Evolutionary conservation across 768 basidiomycete genomes (phyloP), one percentile per base, ranked within the genome.

Genomic region (Amanita thiersii): DNA sequence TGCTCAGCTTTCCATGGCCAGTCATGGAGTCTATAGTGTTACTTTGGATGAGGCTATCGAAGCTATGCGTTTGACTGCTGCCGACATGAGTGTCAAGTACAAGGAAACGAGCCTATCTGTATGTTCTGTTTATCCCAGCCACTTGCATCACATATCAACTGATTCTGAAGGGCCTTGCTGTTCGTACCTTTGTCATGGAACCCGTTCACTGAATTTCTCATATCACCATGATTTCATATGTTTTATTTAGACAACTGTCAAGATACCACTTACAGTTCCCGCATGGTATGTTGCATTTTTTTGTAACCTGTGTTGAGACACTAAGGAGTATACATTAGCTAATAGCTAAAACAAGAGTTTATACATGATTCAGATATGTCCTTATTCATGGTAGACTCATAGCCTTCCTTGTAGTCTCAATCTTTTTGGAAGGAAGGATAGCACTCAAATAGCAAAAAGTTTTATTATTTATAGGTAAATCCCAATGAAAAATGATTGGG

Each of bases 61-160:
- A 59, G 91, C 92, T 3, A 94, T 94, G 89, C 72, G 88, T 17
- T 57, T 94, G 36, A 96, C 91, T 4, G 92, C 93, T 19, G 70
- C 75, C n/a, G 88, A 92, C 58, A 94, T 94, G 90, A 90, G 87
- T 47, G 75, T 85, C 50, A 90, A 92, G 59, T 93, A 94, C 59
- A 96, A 94, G 57, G 92, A 97, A 62, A 97, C 92, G 0, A 89
- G 86, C 60, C 74, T 97, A 49, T 89, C 88, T 29, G 90, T 86
- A 54, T 49, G 81, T 63, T 23, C 24, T 14, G 45, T 43, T 48
- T 24, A 32, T 26, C 4, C 17, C 19, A 20, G 44, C 31, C 30
- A 37, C 15, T 21, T 38, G 17, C 23, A 40, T 44, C 34, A 42
- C 30, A 33, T 31, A 32, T 26, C 44, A 34, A 30, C 21, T 38